phyloP scores from a whole-genome alignment of 148 eudicot species.

The Diospyros kaki region DNA sequence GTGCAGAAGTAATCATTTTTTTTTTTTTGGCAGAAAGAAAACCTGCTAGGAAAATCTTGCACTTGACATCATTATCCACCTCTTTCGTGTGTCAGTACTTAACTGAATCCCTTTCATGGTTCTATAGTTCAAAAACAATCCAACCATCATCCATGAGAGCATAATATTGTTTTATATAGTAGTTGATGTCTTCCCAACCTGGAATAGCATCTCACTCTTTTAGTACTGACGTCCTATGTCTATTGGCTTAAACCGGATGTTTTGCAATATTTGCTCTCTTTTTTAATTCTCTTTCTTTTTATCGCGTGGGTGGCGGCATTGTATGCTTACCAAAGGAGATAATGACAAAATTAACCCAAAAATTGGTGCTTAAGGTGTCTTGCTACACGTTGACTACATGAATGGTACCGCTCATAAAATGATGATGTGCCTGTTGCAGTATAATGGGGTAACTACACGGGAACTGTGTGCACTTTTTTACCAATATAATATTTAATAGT shows the following conservation, averaged over 20 bases:
- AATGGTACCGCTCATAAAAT: too few species aligned
- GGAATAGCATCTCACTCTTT: neutral
- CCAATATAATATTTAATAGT: neutral
- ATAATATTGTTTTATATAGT: conserved; percentile 7
- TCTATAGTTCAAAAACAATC: neutral
- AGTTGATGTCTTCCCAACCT: neutral
- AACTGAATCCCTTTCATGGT: neutral
- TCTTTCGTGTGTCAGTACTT: neutral
- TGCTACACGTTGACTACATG: too few species aligned
- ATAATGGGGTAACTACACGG: neutral
- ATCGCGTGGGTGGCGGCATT: too few species aligned
- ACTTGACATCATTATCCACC: neutral
- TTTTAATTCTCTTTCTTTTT: too few species aligned
- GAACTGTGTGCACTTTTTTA: neutral
- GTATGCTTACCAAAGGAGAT: neutral
- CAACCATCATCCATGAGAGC: neutral
- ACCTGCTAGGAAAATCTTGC: neutral
- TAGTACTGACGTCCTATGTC: too few species aligned
- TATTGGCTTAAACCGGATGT: too few species aligned
- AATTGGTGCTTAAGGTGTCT: too few species aligned
- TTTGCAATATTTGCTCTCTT: too few species aligned
- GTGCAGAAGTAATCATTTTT: neutral
- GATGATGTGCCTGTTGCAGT: too few species aligned
- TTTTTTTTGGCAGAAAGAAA: conserved; percentile 9
- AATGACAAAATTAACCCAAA: neutral